Percentiles rank a stretch among this genome's conserved stretches.
phyloP scores from a whole-genome alignment of 768 basidiomycete species.

The Serendipita indica region DNA sequence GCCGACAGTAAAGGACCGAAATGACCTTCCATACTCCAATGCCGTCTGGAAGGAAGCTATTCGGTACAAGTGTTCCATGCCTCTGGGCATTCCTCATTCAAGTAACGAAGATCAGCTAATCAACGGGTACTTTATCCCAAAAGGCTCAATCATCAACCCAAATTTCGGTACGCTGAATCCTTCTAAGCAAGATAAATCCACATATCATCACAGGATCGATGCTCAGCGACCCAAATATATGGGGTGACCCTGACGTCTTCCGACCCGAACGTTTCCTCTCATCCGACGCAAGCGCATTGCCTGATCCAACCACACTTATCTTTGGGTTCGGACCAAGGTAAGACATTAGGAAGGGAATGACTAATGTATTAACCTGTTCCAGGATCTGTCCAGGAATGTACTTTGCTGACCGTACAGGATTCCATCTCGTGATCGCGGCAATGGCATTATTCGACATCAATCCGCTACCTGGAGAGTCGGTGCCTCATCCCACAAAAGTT shows the following conservation, averaged over 20 bases:
- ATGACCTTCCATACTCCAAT: background rate
- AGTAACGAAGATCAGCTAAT: background rate
- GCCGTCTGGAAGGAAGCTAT: conserved; percentile 3
- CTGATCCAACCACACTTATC: background rate
- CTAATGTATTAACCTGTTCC: background rate
- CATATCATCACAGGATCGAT: conserved; percentile 17
- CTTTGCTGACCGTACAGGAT: background rate
- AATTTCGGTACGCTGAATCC: conserved; percentile 16
- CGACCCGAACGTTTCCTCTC: conserved; percentile 20
- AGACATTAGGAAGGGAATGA: background rate
- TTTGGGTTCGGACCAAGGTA: conserved; percentile 7
- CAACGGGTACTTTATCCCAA: conserved; percentile 11
- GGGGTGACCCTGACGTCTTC: conserved; percentile 18
- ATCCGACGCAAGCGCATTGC: background rate
- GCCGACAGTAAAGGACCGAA: background rate
- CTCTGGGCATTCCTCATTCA: conserved; percentile 5
- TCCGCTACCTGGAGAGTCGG: background rate
- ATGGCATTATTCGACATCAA: background rate
- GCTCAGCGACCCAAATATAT: conserved; percentile 17
- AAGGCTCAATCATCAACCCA: conserved; percentile 18
- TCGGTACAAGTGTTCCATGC: background rate
- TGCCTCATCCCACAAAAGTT: background rate
- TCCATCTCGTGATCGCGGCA: background rate
- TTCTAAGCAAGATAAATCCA: background rate
- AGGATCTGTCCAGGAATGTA: background rate